Evolutionary conservation across 257 asterid species (phyloP).

Genomic region (Penstemon davidsonii): DNA sequence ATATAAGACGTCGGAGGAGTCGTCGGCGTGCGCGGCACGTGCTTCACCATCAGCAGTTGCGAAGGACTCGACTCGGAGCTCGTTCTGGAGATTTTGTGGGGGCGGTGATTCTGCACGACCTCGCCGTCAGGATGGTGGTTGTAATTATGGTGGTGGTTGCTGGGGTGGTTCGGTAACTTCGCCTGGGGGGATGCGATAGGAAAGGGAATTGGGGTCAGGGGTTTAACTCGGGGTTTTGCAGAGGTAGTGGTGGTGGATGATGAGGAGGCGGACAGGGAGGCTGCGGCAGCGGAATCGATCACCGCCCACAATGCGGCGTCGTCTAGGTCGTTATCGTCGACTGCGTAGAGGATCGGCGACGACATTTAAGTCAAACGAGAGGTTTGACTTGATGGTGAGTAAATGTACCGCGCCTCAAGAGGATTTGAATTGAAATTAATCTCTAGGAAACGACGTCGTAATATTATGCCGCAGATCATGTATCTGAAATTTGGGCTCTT

Average conservation of each 20-base stretch:
- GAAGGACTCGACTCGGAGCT: slow-evolving; percentile 40
- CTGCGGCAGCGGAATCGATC: slow-evolving; percentile 92
- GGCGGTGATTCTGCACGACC: slow-evolving; percentile 56
- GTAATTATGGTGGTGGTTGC: slow-evolving; percentile 35
- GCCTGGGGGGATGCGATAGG: slow-evolving; percentile 61
- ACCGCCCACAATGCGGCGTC: slow-evolving; percentile 97
- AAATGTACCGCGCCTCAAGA: slow-evolving; percentile 20
- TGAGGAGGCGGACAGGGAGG: slow-evolving; percentile 47
- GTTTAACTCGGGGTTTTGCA: slow-evolving; percentile 46
- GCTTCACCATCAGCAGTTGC: slow-evolving; percentile 67
- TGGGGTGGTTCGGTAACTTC: slow-evolving; percentile 31
- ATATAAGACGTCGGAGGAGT: slow-evolving; percentile 35
- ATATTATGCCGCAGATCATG: too few relatives aligned
- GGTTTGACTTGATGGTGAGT: slow-evolving; percentile 7
- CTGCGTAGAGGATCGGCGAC: slow-evolving; percentile 41
- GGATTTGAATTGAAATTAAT: slow-evolving; percentile 22
- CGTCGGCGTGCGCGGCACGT: slow-evolving; percentile 48
- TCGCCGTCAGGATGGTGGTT: slow-evolving; percentile 44
- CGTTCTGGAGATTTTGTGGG: slow-evolving; percentile 49
- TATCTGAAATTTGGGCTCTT: too few relatives aligned
- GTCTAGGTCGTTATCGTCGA: slow-evolving; percentile 83
- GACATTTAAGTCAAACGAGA: slow-evolving; percentile 32
- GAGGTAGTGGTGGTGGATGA: slow-evolving; percentile 40
- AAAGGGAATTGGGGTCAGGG: slow-evolving; percentile 60
- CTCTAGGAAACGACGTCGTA: slow-evolving; percentile 30